phyloP scores from a whole-genome alignment of 2,329 filamentous ascomycete species.

The Bipolaris victoriae region DNA sequence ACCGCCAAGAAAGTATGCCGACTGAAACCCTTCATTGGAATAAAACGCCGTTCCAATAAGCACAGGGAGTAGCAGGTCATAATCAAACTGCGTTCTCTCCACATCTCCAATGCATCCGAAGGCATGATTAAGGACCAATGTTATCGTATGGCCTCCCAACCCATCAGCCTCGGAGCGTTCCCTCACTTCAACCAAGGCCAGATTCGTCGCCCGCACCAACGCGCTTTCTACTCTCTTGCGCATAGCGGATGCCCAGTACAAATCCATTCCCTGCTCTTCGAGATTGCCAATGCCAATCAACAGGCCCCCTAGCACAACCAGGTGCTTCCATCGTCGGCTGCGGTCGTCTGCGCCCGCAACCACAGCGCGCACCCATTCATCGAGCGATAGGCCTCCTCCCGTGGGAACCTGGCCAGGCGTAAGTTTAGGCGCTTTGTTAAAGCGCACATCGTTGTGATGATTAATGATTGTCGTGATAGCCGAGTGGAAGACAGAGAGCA shows the following conservation, averaged over 20 bases:
- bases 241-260: conserved; percentile 66
- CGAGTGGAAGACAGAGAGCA: conserved; percentile 74
- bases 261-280: conserved; percentile 58
- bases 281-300: conserved; percentile 70
- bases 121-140: conserved; percentile 76
- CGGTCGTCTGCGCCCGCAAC: conserved; percentile 66
- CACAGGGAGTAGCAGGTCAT: conserved; percentile 71
- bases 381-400: conserved; percentile 57
- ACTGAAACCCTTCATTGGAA: conserved; percentile 73
- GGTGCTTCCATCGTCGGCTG: conserved; percentile 78
- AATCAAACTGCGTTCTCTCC: conserved; percentile 66
- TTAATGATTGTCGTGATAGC: conserved; percentile 64
- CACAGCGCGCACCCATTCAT: conserved; percentile 65
- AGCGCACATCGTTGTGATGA: conserved; percentile 50
- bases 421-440: conserved; percentile 34
- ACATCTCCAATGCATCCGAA: conserved; percentile 72
- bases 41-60: conserved; percentile 71
- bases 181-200: conserved; percentile 69
- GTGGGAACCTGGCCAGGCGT: conserved; percentile 40
- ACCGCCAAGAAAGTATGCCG: conserved; percentile 74
- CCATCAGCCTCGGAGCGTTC: conserved; percentile 59
- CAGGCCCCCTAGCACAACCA: conserved; percentile 79
- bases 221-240: conserved; percentile 73
- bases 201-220: conserved; percentile 74
- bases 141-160: conserved; percentile 58